Evolutionary conservation across 306 rosid species (phyloP).

Genomic region (Lagenaria siceraria): DNA sequence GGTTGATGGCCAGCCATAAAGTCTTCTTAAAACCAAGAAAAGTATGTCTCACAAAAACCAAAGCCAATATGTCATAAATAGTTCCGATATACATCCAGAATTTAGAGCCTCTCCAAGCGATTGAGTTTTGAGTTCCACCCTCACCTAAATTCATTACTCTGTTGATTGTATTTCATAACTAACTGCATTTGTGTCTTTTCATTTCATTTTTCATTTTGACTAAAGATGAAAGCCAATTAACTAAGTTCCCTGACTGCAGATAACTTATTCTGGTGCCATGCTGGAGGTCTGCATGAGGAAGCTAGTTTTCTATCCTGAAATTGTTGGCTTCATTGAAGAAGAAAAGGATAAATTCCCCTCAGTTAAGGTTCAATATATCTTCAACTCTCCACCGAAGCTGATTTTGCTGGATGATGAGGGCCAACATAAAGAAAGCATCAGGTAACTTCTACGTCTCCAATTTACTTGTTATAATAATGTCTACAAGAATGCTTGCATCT

Average conservation of each 20-base stretch:
- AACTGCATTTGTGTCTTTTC: neutral
- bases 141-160: neutral
- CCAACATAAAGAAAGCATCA: slow-evolving; percentile 69
- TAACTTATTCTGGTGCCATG: slow-evolving; percentile 68
- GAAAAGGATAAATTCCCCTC: slow-evolving; percentile 65
- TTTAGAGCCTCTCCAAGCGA: neutral
- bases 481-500: neutral
- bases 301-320: slow-evolving; percentile 87
- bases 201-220: neutral
- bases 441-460: slow-evolving; percentile 23
- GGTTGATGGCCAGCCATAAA: neutral
- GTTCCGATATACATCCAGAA: neutral
- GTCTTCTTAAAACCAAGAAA: neutral
- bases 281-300: slow-evolving; percentile 96
- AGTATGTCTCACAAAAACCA: neutral
- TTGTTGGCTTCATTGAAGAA: slow-evolving; percentile 88
- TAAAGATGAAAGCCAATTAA: neutral
- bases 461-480: neutral
- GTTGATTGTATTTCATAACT: slow-evolving; percentile 5
- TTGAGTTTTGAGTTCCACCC: neutral
- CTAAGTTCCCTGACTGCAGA: slow-evolving; percentile 22
- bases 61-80: neutral
- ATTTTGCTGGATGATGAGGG: slow-evolving; percentile 70
- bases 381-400: slow-evolving; percentile 88
- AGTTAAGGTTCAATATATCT: slow-evolving; percentile 59